Evolutionary conservation across 495 filamentous ascomycete genomes (phyloP), one percentile per base, ranked within the genome.

Genomic region (Tuber brumale): DNA sequence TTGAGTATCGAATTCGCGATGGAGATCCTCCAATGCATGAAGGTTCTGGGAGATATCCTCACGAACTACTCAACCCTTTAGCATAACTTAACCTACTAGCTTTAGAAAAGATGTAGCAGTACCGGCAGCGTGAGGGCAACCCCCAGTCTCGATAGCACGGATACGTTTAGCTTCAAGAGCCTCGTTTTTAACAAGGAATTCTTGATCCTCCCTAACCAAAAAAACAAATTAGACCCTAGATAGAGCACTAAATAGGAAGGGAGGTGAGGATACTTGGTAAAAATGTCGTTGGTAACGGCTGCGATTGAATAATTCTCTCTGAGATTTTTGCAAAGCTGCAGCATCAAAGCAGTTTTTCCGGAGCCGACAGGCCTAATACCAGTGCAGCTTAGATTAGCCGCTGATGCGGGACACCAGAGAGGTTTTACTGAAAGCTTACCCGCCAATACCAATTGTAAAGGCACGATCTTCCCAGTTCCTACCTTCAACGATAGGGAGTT

Each of bases 201-300:
- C 95, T 85, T 93, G 93, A 86, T 99, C 95, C 86, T 99, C 95
- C 76, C 92, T 92, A 80, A 80, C 73, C 46, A 16, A 61, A 10
- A 61, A 10, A 31, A 51, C n/a, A 75, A 48, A 70, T 76, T 75
- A 75, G 70, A 76, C 43, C 21, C 14, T 66, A 2, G 57, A 19
- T 66, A 35, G n/a, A 66, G 57, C 35, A 37, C 75, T 27, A 14
- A 39, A 37, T 23, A n/a, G 37, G 70, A n/a, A 39, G 27, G 43
- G 44, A 4, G 19, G 21, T 73, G 46, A 61, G 14, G 51, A n/a
- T 82, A 88, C 87, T 88, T 87, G 41, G 95, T 98, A 88, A 99
- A 99, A 88, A 98, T 98, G 86, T 99, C 95, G 87, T 99, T 99
- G 43, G 95, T 99, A 4, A 99, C 94, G 57, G 94, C 95, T 6